Base-by-base conservation (phyloP, 202 grass and related monocot genomes). In the Panicum hallii region DNA sequence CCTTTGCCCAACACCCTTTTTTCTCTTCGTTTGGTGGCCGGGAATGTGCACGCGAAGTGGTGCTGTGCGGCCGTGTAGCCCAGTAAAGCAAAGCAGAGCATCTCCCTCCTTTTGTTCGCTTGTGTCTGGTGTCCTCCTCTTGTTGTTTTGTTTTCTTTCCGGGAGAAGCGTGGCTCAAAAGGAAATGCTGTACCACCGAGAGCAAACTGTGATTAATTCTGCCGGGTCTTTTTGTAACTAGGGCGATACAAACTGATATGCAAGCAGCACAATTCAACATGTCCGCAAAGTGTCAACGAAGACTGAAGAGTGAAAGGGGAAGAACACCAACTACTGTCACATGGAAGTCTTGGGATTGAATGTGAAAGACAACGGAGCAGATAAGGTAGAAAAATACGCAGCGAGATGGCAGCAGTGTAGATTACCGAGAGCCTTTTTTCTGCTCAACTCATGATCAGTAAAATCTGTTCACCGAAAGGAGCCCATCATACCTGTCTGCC, bases 401-500 rank as follows among this genome's bases (percentile, higher is more conserved):
- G 7, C 0, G 13, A 54, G 67, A 10, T 34, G 79, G 62, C 66
- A 9, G n/a, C 28, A 3, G 69, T 48, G 50, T 65, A 82, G 52
- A 80, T 52, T 48, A 75, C 68, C 41, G 71, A 26, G 41, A 38
- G 36, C 36, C 1, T 11, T 40, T 58, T 74, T 53, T 53, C 4
- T 14, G 22, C 49, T 57, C 42, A 30, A 7, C 12, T 66, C 53
- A 61, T 72, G 67, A 79, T 74, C 32, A 79, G 79, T 67, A 38
- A 90, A 90, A 86, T 83, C 79, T 72, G 47, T 10, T 17, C 3
- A 73, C 57, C 78, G 65, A 78, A 82, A 72, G 79, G 72, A 17
- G 13, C 15, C 0, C 79, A 83, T 69, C 60, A 83, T 79, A 79
- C 84, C 17, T 90, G 84, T 87, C 74, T 79, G 84, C 84, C 88